phyloP scores from a whole-genome alignment of 1,284 basidiomycete genomes.

The Ceratobasidium sp. region DNA sequence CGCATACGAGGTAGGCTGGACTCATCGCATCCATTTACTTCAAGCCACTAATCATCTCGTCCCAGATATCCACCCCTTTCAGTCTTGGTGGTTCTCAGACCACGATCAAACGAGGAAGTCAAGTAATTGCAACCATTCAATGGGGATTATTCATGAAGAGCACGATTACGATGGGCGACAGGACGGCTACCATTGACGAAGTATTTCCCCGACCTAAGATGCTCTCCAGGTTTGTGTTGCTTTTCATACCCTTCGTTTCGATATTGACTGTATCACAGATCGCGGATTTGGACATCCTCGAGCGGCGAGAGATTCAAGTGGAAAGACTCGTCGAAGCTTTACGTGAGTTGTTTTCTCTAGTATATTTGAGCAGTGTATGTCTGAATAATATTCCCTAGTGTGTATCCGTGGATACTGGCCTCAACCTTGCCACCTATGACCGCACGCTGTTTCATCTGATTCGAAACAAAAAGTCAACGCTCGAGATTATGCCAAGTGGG shows the following conservation, averaged over 20 bases:
- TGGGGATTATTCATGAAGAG: not conserved
- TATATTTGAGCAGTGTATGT: not conserved
- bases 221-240: not conserved
- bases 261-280: not conserved
- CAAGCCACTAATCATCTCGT: not conserved
- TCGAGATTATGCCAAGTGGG: not conserved
- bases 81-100: not conserved
- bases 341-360: not conserved
- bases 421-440: constrained; percentile 24
- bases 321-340: constrained; percentile 26
- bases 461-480: constrained; percentile 21
- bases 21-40: not conserved
- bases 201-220: not conserved
- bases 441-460: not conserved
- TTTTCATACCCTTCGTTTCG: not conserved
- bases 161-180: not conserved
- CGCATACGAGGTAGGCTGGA: constrained; percentile 5
- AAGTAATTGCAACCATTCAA: not conserved
- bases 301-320: constrained; percentile 20
- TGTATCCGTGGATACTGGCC: constrained; percentile 3
- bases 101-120: not conserved
- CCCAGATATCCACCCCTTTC: not conserved
- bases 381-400: not conserved
- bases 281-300: constrained; percentile 11
- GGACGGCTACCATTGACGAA: not conserved